Conservation (phyloP, 2,329 filamentous ascomycete genomes). For the Ilyonectria sp. region DNA sequence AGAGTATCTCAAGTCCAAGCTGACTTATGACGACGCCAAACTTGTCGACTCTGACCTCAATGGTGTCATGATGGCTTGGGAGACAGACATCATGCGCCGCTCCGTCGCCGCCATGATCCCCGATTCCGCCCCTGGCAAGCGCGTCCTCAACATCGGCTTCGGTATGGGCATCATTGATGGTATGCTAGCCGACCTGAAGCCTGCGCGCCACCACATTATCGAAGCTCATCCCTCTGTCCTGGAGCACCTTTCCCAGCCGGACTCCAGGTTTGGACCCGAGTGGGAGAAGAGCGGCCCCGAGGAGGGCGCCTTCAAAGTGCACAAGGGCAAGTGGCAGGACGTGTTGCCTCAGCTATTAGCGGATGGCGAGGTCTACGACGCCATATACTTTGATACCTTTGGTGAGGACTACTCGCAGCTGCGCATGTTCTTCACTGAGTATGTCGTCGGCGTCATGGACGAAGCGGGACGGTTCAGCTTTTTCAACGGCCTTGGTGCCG, state of each 20-base stretch:
- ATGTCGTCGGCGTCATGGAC: slow-evolving; percentile 84
- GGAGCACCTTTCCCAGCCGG: slow-evolving; percentile 68
- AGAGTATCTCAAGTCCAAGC: slow-evolving; percentile 77
- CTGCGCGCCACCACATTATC: slow-evolving; percentile 84
- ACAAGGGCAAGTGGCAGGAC: slow-evolving; percentile 83
- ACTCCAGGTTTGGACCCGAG: slow-evolving; percentile 65
- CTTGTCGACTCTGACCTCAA: slow-evolving; percentile 83
- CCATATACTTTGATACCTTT: slow-evolving; percentile 98
- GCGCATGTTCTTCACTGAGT: slow-evolving; percentile 88
- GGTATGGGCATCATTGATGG: slow-evolving; percentile 92
- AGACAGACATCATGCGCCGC: slow-evolving; percentile 86
- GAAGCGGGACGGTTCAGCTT: slow-evolving; percentile 84
- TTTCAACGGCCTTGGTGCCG: slow-evolving; percentile 92
- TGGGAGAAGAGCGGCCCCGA: slow-evolving; percentile 71
- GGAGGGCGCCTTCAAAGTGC: slow-evolving; percentile 80
- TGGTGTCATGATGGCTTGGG: slow-evolving; percentile 96
- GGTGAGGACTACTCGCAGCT: slow-evolving; percentile 93
- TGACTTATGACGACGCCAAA: slow-evolving; percentile 76
- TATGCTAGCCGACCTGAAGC: slow-evolving; percentile 79
- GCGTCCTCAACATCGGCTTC: slow-evolving; percentile 88
- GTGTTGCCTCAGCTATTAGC: slow-evolving; percentile 78
- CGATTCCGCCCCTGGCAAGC: slow-evolving; percentile 65
- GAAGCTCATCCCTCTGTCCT: slow-evolving; percentile 88
- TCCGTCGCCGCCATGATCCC: slow-evolving; percentile 78
- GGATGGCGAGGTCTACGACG: slow-evolving; percentile 81